Conservation (phyloP, 208 protist genomes). For the Crithidia thermophila region DNA sequence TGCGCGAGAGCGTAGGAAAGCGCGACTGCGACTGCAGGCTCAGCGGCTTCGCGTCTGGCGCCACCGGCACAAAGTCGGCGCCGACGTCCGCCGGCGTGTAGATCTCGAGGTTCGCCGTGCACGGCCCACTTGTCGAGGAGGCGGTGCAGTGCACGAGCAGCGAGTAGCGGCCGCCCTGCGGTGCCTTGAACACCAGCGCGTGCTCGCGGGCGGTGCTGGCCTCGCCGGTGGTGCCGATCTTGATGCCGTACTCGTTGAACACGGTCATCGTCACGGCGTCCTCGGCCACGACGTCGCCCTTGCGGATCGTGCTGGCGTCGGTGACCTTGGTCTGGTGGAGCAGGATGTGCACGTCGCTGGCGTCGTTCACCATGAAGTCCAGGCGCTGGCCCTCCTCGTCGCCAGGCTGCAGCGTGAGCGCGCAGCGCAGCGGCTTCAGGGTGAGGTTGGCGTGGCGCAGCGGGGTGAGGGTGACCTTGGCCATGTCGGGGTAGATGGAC, state of each 20-base stretch:
- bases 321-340: conserved; percentile 65
- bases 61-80: conserved; percentile 57
- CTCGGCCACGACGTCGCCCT: conserved; percentile 63
- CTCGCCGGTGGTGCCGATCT: conserved; percentile 60
- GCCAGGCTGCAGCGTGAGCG: conserved; percentile 31
- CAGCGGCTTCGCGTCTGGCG: conserved; percentile 64
- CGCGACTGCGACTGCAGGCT: conserved; percentile 42
- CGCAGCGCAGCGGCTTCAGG: conserved; percentile 43
- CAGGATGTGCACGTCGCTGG: conserved; percentile 83
- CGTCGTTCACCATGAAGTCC: conserved; percentile 70
- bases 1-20: conserved; percentile 60
- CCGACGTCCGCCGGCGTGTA: conserved; percentile 54
- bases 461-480: conserved; percentile 77
- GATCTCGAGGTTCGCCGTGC: conserved; percentile 54
- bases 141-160: conserved; percentile 49
- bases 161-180: conserved; percentile 71
- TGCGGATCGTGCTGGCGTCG: conserved; percentile 34
- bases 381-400: conserved; percentile 43
- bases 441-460: conserved; percentile 69
- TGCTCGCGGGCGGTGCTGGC: conserved; percentile 73
- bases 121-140: conserved; percentile 27
- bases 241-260: conserved; percentile 80
- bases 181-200: conserved; percentile 68
- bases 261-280: conserved; percentile 57
- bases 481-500: conserved; percentile 85